Percentiles rank a stretch among this genome's conserved stretches.
phyloP scores from a whole-genome alignment of 345 rosid species.

The Populus simonii region DNA sequence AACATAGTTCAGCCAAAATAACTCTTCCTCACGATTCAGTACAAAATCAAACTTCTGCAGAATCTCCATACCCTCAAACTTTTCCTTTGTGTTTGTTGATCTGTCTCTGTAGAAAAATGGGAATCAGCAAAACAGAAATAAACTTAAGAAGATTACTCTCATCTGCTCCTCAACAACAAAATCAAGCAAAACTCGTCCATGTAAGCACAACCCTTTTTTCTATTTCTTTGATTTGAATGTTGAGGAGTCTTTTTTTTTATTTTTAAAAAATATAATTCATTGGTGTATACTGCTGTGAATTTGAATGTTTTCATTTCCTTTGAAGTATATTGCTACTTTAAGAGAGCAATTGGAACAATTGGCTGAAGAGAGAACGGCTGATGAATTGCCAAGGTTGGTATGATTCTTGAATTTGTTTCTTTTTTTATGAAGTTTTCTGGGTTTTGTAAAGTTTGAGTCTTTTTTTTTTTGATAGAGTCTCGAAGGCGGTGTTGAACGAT shows the following conservation, averaged over 20 bases:
- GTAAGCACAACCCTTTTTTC: constrained; percentile 24
- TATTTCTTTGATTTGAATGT: background rate
- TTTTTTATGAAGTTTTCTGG: background rate
- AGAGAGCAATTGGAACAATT: constrained; percentile 70
- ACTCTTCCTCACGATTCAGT: no score
- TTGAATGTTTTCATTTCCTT: background rate
- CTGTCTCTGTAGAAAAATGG: constrained; percentile 32
- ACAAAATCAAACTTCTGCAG: no score
- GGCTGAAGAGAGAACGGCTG: constrained; percentile 67
- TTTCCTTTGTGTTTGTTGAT: no score
- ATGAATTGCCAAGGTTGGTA: constrained; percentile 67
- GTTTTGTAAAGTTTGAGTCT: background rate
- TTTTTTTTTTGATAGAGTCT: constrained; percentile 38
- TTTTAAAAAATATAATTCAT: background rate
- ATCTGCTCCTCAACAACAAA: constrained; percentile 70
- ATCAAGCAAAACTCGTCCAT: constrained; percentile 75
- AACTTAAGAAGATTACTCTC: constrained; percentile 70
- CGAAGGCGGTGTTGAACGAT: constrained; percentile 71
- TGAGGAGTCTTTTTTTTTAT: background rate
- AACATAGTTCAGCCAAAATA: no score
- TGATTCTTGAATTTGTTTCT: background rate
- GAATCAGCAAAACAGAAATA: constrained; percentile 71
- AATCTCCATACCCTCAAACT: no score
- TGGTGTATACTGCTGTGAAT: background rate
- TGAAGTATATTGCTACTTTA: constrained; percentile 82